Base-by-base conservation (phyloP, 140 eudicot genomes). In the Cichorium intybus region DNA sequence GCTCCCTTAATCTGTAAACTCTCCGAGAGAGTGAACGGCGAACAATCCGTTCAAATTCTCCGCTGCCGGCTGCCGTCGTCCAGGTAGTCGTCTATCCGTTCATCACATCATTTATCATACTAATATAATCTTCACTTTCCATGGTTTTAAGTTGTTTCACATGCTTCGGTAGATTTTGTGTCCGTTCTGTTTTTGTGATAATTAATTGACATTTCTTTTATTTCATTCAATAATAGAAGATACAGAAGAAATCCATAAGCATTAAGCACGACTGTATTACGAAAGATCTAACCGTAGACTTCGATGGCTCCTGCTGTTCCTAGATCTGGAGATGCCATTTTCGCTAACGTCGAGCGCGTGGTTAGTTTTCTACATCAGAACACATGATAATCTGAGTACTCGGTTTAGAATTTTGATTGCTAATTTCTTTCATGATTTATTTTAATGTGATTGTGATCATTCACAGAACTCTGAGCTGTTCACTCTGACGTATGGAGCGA, bases 401-500 rank as follows among this genome's bases (percentile, higher is more conserved):
- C 49, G 49, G 0, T 43, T 15, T 14, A 14, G 7, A 39, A 3
- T 43, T 43, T 15, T 15, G 7, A 43, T 43, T 14, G 49, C 18
- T 43, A 43, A 43, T 15, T 43, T 15, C 14, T 43, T 43, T 43
- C 16, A 43, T 43, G 49, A 35, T 43, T 0, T 6, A n/a, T n/a
- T 6, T 27, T 27, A 27, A 27, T 27, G 31, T 17, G 23, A 48
- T 48, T 48, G 21, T 17, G 18, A 37, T 63, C 56, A 12, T 51
- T 10, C 7, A 28, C 68, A 87, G 91, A 84, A 87, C 62, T 76
- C 95, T 4, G 95, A 87, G 84, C 74, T 87, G 33, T 87, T 87
- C 66, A 87, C 95, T 24, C 60, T 87, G 50, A 87, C 95, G 10
- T 87, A 87, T 43, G 95, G 92, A 10, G 95, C 95, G 9, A 84